Base-by-base conservation (phyloP, 2,329 filamentous ascomycete genomes). In the Keithomyces neogunnii region DNA sequence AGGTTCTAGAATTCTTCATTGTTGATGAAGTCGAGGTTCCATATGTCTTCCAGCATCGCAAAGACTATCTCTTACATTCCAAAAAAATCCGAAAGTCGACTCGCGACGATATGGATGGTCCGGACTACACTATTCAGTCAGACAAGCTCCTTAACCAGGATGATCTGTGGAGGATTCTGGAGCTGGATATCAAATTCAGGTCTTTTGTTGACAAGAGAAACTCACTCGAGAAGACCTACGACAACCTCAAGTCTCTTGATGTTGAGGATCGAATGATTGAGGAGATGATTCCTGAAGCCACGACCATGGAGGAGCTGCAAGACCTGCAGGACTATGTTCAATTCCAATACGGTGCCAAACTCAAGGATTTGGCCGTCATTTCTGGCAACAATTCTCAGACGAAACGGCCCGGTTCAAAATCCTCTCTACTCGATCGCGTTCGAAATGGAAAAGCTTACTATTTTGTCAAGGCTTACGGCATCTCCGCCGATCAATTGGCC, bases 31-130 rank as follows among this genome's bases (percentile, higher is more conserved):
- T 92, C 60, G 93, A 99, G 68, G 90, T 96, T 1, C 92, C 93
- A 0, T 99, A 96, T 67, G 93, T 99, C 59, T 96, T 96, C 68
- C 92, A 96, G 67, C 93, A 99, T 64, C 89, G 93, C 55, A 96
- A 96, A 69, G 93, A 99, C 66, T 99, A 97, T 64, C 79, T 99
- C 43, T 95, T 99, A 51, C 89, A 97, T 62, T 87, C 88, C 29
- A 85, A 85, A 57, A 90, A 88, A 63, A 77, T 80, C 5, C 71
- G 76, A 50, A 77, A 83, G 72, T 65, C 83, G 63, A 69, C 76
- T 31, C 76, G 78, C 13, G 77, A 84, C 52, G 85, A 92, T 57
- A 78, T 80, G 7, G 84, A 89, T 60, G 82, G 79, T 1, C 82
- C 85, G 2, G 84, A 89, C 53, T 88, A 84, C 62, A 83, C 84